Base-by-base conservation (phyloP, 257 asterid species). In the Buddleja alternifolia region DNA sequence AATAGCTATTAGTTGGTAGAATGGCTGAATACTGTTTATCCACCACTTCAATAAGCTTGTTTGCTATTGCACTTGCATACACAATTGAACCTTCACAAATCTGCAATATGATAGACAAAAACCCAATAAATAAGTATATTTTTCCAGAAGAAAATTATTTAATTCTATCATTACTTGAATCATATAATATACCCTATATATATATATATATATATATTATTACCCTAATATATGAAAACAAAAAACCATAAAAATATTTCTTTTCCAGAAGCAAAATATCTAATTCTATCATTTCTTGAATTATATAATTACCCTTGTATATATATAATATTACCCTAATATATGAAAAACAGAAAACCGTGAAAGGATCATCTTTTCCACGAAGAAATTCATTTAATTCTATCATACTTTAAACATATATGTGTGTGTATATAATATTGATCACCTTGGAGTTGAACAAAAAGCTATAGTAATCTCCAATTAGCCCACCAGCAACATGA, bases 401-500 rank as follows among this genome's bases (percentile, higher is more conserved):
- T 45, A 45, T 19, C 20, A 45, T 45, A 1, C 20, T 3, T 45
- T 17, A 45, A 14, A 19, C 20, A 47, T 47, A 6, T 47, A 29
- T 29, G 5, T 29, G 5, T 29, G 5, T 29, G n/a, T 29, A 20
- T 3, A 46, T 17, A 12, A 44, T 15, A 16, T 32, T 36, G 44
- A 19, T 20, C 10, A 91, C 98, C 97, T 90, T 93, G 69, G 96
- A 86, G 75, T 90, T 93, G 78, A 93, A 81, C 52, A 86, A 75
- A 47, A 86, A 90, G 79, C 94, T 90, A 25, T 88, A 93, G 39
- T 86, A 84, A 70, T 93, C 96, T 3, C 97, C 99, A 48, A 88
- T 87, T 6, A 93, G 87, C 8, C 98, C 99, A 1, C 96, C 97
- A 19, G 95, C 96, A 75, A 93, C 96, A 80, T 93, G 95, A 50